Evolutionary conservation across 805 yeast species (phyloP), one percentile per base, ranked within the genome.

Genomic region (Saccharomyces paradoxus): DNA sequence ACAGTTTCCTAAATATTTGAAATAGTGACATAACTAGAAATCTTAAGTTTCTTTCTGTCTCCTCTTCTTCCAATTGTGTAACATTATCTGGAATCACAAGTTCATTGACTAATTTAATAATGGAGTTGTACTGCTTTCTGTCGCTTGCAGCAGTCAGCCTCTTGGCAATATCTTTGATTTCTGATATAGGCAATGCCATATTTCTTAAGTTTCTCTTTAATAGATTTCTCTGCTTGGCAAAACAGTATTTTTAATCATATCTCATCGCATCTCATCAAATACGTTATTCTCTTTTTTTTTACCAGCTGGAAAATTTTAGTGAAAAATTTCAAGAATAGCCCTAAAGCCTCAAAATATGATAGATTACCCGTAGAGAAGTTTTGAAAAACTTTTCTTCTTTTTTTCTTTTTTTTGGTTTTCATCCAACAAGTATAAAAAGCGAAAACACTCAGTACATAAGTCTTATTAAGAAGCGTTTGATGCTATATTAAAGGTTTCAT

Each of bases 1-100:
- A 69, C n/a, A 70, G 53, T 48, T 68, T 68, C 31, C 66, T 66
- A 50, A 67, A 69, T 10, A 69, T 60, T 49, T 68, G 72, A 52
- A 63, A 62, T 9, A 70, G 55, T 0, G 71, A 62, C 24, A 69
- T 63, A 4, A 67, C 63, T 49, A 69, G 31, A 52, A 66, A 70
- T 51, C 74, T 57, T 28, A 60, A 46, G 21, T 53, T 61, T 8
- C 60, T 57, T 50, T 68, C 71, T 1, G 49, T 53, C n/a, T 50
- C 55, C 27, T 56, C 64, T 26, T 57, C 60, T 22, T 52, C 48
- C 2, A 50, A 29, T 14, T 29, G 50, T 28, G 55, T 50, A 3
- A 53, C 56, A 32, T 41, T 30, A 6, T 56, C 55, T 3, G 48
- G 51, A 1, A 59, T 52, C 8, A 54, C 49, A 4, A 64, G 57